Evolutionary conservation across 306 rosid species (phyloP).

Genomic region (Castanea sativa): DNA sequence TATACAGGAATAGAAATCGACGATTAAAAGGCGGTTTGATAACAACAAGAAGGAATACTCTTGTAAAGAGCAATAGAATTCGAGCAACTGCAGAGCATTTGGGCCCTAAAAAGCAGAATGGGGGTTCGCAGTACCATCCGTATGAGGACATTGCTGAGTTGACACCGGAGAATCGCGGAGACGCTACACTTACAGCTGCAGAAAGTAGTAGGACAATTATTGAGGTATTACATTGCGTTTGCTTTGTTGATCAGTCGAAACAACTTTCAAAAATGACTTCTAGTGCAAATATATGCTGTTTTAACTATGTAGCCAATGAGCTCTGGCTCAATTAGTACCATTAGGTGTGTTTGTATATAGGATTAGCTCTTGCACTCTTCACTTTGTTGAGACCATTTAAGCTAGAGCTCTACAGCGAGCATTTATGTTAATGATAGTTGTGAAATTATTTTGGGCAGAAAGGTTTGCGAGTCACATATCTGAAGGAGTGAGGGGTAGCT

Average conservation of each 20-base stretch:
- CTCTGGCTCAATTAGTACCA: too few species aligned
- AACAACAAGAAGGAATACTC: constrained; percentile 46
- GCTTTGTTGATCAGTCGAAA: constrained; percentile 18
- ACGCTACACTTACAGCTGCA: constrained; percentile 67
- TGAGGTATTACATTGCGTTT: constrained; percentile 55
- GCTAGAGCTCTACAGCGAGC: neutral
- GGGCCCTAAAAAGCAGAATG: constrained; percentile 63
- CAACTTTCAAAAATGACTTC: neutral
- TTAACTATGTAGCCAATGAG: neutral
- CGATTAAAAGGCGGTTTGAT: constrained; percentile 34
- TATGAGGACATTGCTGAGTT: constrained; percentile 67
- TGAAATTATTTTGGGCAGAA: neutral
- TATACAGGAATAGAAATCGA: constrained; percentile 52
- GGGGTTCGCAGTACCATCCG: constrained; percentile 78
- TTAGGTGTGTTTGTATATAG: neutral
- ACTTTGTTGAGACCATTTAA: neutral
- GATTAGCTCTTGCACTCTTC: neutral
- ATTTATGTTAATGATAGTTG: neutral
- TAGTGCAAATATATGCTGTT: neutral
- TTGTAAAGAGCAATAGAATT: constrained; percentile 44
- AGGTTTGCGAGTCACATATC: neutral
- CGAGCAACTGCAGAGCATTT: constrained; percentile 59
- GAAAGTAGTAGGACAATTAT: constrained; percentile 84
- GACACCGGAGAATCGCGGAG: constrained; percentile 45
- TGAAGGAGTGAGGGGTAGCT: too few species aligned